phyloP scores from a whole-genome alignment of 176 grass and related monocot species.

The Phyllostachys edulis region DNA sequence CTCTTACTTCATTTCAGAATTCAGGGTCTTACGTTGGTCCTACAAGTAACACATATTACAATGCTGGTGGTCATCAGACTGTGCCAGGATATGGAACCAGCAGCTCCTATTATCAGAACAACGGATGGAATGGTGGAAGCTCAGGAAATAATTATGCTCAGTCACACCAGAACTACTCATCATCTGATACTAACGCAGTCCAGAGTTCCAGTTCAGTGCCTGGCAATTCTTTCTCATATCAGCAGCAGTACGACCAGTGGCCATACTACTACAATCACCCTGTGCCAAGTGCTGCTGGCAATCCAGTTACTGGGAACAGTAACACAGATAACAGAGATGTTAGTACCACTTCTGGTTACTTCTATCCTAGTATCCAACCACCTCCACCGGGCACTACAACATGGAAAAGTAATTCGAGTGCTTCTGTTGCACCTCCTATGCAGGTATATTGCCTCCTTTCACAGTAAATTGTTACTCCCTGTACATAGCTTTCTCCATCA shows the following conservation, averaged over 20 bases:
- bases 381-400: slow-evolving; percentile 88
- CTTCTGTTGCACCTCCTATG: slow-evolving; percentile 50
- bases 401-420: slow-evolving; percentile 64
- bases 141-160: slow-evolving; percentile 46
- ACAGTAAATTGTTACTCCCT: slow-evolving; percentile 24
- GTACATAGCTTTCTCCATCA: slow-evolving; percentile 12
- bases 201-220: slow-evolving; percentile 57
- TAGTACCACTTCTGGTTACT: slow-evolving; percentile 55
- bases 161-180: slow-evolving; percentile 54
- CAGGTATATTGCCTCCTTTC: slow-evolving; percentile 58
- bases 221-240: slow-evolving; percentile 67
- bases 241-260: slow-evolving; percentile 85
- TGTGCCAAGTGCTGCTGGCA: slow-evolving; percentile 44
- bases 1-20: slow-evolving; percentile 99
- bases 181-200: slow-evolving; percentile 49
- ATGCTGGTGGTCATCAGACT: slow-evolving; percentile 94
- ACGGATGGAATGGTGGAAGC: slow-evolving; percentile 48
- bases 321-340: slow-evolving; percentile 30
- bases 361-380: slow-evolving; percentile 74
- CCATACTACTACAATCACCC: slow-evolving; percentile 71
- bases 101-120: slow-evolving; percentile 80
- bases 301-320: slow-evolving; percentile 48
- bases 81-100: slow-evolving; percentile 65
- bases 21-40: slow-evolving; percentile 86
- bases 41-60: slow-evolving; percentile 97